Conservation (phyloP, 2,329 filamentous ascomycete species). For the Sclerotinia minor region DNA sequence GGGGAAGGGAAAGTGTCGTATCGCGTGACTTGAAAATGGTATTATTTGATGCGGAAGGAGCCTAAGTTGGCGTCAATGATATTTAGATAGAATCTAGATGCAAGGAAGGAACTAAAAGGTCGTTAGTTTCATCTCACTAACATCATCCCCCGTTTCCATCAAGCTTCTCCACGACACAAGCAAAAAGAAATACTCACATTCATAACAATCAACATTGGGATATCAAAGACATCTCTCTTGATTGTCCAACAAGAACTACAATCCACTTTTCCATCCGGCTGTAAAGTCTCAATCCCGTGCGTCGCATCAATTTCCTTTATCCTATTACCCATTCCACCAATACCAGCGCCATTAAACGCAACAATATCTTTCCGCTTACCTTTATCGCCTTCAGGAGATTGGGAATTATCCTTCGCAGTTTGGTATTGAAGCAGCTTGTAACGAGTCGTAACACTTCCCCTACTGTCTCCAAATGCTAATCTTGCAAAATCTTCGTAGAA, state of each 20-base stretch:
- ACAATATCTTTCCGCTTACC: slow-evolving; percentile 28
- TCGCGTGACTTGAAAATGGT: neutral
- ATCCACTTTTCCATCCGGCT: slow-evolving; percentile 86
- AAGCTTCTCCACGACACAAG: slow-evolving; percentile 27
- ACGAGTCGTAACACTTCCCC: slow-evolving; percentile 78
- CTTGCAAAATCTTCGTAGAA: slow-evolving; percentile 96
- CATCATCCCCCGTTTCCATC: neutral
- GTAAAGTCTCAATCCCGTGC: slow-evolving; percentile 77
- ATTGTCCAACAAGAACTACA: slow-evolving; percentile 98
- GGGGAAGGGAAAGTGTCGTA: neutral
- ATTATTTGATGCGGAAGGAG: neutral
- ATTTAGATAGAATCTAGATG: slow-evolving; percentile 41
- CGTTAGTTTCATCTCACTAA: neutral
- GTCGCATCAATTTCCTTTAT: slow-evolving; percentile 68
- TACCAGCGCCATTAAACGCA: slow-evolving; percentile 29
- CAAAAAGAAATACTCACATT: slow-evolving; percentile 69
- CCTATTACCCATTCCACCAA: slow-evolving; percentile 50
- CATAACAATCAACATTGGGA: slow-evolving; percentile 97
- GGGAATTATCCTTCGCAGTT: slow-evolving; percentile 58
- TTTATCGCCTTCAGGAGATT: slow-evolving; percentile 29
- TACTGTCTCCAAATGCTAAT: slow-evolving; percentile 86
- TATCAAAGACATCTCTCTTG: slow-evolving; percentile 95
- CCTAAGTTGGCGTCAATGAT: neutral
- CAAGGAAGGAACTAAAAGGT: slow-evolving; percentile 46
- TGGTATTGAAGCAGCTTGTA: slow-evolving; percentile 91